Evolutionary conservation across 2,329 filamentous ascomycete species (phyloP).

Genomic region (Fusarium continuum): DNA sequence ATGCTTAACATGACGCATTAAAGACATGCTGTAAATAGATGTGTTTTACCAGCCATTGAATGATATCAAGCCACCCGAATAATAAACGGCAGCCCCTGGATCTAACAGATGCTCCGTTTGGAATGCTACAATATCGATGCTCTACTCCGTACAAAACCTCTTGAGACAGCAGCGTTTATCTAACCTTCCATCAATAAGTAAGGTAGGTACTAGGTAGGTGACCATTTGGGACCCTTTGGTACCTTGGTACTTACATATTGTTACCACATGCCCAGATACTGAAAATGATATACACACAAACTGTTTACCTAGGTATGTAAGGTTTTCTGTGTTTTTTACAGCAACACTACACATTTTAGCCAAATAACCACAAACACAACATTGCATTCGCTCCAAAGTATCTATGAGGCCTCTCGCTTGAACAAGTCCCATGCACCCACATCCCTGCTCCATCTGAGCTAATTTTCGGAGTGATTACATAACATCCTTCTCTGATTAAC

Average conservation of each 20-base stretch:
- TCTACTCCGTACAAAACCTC: not conserved
- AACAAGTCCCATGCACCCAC: not conserved
- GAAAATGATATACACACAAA: too few relatives aligned
- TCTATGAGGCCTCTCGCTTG: not conserved
- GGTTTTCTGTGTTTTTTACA: too few relatives aligned
- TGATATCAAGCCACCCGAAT: not conserved
- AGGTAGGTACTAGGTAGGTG: too few relatives aligned
- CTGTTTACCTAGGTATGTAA: too few relatives aligned
- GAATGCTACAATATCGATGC: not conserved
- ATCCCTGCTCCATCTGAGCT: constrained; percentile 4
- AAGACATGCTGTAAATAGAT: not conserved
- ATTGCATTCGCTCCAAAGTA: not conserved
- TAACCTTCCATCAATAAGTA: not conserved
- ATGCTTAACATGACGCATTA: too few relatives aligned
- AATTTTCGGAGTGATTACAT: too few relatives aligned
- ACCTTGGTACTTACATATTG: too few relatives aligned
- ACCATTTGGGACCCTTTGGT: too few relatives aligned
- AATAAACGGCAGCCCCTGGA: not conserved
- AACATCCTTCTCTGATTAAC: too few relatives aligned
- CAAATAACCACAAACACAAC: too few relatives aligned
- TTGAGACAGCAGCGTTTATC: constrained; percentile 22
- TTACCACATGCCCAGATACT: too few relatives aligned
- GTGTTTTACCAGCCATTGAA: not conserved
- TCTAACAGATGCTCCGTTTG: not conserved
- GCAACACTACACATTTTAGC: too few relatives aligned